Base-by-base conservation (phyloP, 352 stramenopile species). In the Phytophthora quininea region DNA sequence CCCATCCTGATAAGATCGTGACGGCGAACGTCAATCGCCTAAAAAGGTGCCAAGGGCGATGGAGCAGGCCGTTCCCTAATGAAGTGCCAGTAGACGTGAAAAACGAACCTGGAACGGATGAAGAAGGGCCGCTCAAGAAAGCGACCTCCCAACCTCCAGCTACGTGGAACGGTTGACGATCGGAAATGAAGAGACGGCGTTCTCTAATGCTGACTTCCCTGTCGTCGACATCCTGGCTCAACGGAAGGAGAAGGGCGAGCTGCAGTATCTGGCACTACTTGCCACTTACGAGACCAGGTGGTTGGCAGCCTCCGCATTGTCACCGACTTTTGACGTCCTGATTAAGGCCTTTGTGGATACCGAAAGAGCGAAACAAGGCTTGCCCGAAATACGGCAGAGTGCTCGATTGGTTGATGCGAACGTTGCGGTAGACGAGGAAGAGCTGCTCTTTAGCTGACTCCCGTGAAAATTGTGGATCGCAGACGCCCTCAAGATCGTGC, bases 111-210 rank as follows among this genome's bases (percentile, higher is more conserved):
- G 33, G 4, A 3, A 35, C 3, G 3, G 46, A 37, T 0, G 35
- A 62, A 4, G 45, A 38, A 3, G 47, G 48, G 6, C 58, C 58
- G 5, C 19, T 64, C 0, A n/a, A 14, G 11, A n/a, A 53, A 31
- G 49, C 2, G 58, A 55, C 37, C 19, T 62, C 3, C 43, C 54
- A 1, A 3, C 27, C 0, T 54, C 54, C 3, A 54, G 43, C 8
- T 64, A 51, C 35, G 58, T 58, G 38, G 58, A 64, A 27, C 58
- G 58, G 1, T 8, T 57, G 3, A 6, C 24, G 3, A 43, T 64
- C 12, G 58, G 58, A 5, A 37, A 24, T 12, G 58, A 55, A 14
- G 58, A 64, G 8, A 52, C 38, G 0, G 58, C 31, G 0, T 57
- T 64, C 15, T 33, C 58, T 3, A 35, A 42, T 6, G 30, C 40